phyloP scores from a whole-genome alignment of 1,139 yeast species.

The Blastobotrys elegans region DNA sequence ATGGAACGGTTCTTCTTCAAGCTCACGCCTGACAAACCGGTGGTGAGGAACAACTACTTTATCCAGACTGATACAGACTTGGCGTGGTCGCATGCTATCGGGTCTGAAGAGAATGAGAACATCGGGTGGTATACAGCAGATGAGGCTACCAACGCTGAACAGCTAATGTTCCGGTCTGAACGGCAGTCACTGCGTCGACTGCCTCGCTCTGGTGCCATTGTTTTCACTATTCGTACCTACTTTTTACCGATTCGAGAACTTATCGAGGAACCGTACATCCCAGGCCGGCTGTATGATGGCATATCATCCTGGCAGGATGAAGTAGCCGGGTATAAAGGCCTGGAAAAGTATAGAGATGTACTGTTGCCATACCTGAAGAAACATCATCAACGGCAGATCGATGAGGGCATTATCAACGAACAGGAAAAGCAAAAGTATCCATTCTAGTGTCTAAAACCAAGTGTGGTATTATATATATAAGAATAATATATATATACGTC shows the following conservation, averaged over 20 bases:
- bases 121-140: conserved; percentile 20
- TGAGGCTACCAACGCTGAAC: conserved; percentile 39
- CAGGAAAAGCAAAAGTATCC: conserved; percentile 12
- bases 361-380: conserved; percentile 10
- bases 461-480: neutral
- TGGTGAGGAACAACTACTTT: conserved; percentile 58
- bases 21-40: conserved; percentile 47
- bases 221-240: conserved; percentile 63
- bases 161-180: conserved; percentile 58
- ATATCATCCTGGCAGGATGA: conserved; percentile 13
- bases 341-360: conserved; percentile 12
- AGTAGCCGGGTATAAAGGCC: conserved; percentile 12
- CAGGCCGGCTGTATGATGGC: conserved; percentile 11
- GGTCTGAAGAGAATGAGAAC: conserved; percentile 39
- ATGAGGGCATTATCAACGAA: conserved; percentile 7
- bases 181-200: conserved; percentile 57
- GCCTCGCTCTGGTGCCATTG: conserved; percentile 50
- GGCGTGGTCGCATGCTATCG: conserved; percentile 50
- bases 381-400: conserved; percentile 13
- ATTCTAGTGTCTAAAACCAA: neutral
- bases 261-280: conserved; percentile 12
- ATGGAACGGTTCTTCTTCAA: conserved; percentile 60
- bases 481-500: neutral
- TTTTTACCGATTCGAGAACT: conserved; percentile 45
- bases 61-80: conserved; percentile 51